These are phyloP conservation scores for Lichtheimia ramosa DNA, from an alignment of 371 early-diverging fungal species.

Conservation along the genomic window DNA sequence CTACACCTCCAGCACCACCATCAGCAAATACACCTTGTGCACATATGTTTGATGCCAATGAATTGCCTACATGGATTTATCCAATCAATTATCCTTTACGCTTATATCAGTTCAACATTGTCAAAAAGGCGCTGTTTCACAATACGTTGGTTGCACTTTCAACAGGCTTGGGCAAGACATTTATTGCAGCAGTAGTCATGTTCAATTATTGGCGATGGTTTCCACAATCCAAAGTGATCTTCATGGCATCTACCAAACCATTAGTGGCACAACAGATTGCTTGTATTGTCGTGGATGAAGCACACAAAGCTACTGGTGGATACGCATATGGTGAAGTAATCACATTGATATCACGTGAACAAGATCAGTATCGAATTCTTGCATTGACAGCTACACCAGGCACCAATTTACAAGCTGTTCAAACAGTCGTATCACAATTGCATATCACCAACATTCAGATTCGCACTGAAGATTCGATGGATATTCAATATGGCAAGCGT, in stretches of 20 bases:
- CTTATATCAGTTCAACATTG: conserved; percentile 89
- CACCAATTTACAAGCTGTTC: conserved; percentile 71
- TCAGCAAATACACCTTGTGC: conserved; percentile 20
- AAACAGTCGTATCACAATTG: conserved; percentile 74
- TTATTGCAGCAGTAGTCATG: conserved; percentile 97
- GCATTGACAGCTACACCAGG: conserved; percentile 95
- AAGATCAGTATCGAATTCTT: conserved; percentile 72
- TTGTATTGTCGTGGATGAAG: conserved; percentile 90
- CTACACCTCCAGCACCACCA: conserved; percentile 23
- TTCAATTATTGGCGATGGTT: conserved; percentile 94
- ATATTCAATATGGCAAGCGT: conserved; percentile 70
- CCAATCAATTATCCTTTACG: conserved; percentile 80
- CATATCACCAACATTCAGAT: conserved; percentile 80
- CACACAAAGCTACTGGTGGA: conserved; percentile 86
- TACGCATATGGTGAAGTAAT: conserved; percentile 83
- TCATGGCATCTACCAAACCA: conserved; percentile 91
- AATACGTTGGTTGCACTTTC: conserved; percentile 92
- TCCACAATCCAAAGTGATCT: conserved; percentile 85
- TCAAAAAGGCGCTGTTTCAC: conserved; percentile 71
- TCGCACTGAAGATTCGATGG: conserved; percentile 88
- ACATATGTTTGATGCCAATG: conserved; percentile 55
- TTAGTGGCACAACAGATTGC: conserved; percentile 91
- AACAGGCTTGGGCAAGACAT: conserved; percentile 93
- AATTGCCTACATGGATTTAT: conserved; percentile 76
- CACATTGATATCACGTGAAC: conserved; percentile 44